Conservation (phyloP, 108 stramenopile genomes). For the Cyclotella atomus region DNA sequence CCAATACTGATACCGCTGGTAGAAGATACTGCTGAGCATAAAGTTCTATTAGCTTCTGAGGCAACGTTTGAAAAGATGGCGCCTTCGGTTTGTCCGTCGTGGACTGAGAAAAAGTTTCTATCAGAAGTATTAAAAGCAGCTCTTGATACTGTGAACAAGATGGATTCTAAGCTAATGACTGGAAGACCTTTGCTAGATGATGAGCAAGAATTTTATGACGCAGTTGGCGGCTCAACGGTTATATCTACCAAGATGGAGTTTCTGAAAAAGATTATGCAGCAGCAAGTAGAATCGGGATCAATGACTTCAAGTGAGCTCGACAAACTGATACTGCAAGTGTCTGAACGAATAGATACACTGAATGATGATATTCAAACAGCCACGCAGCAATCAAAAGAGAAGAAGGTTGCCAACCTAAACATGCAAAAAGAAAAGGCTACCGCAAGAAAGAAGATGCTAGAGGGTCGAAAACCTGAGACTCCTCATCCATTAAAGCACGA, state of each 20-base stretch:
- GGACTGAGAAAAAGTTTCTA: slow-evolving; percentile 87
- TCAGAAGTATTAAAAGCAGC: slow-evolving; percentile 44
- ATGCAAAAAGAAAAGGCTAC: slow-evolving; percentile 66
- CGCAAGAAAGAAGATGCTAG: slow-evolving; percentile 59
- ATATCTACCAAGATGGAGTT: slow-evolving; percentile 53
- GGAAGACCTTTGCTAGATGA: slow-evolving; percentile 68
- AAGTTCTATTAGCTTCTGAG: slow-evolving; percentile 69
- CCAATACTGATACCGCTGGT: slow-evolving; percentile 43
- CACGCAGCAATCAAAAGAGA: slow-evolving; percentile 63
- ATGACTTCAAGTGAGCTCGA: slow-evolving; percentile 65
- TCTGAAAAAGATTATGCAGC: slow-evolving; percentile 69
- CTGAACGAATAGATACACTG: slow-evolving; percentile 55
- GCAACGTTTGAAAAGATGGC: slow-evolving; percentile 69
- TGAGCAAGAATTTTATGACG: slow-evolving; percentile 90
- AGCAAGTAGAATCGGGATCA: slow-evolving; percentile 45
- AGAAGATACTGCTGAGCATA: slow-evolving; percentile 66
- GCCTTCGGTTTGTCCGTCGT: slow-evolving; percentile 66
- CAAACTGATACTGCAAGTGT: slow-evolving; percentile 60
- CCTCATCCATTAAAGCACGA: slow-evolving; percentile 67
- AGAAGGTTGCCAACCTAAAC: slow-evolving; percentile 53
- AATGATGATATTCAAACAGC: slow-evolving; percentile 60
- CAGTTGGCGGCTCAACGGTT: slow-evolving; percentile 55
- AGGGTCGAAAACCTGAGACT: slow-evolving; percentile 45
- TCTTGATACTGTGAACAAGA: slow-evolving; percentile 54
- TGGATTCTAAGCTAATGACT: slow-evolving; percentile 82